Conservation (phyloP, 345 rosid genomes). For the Noccaea bulbosa region DNA sequence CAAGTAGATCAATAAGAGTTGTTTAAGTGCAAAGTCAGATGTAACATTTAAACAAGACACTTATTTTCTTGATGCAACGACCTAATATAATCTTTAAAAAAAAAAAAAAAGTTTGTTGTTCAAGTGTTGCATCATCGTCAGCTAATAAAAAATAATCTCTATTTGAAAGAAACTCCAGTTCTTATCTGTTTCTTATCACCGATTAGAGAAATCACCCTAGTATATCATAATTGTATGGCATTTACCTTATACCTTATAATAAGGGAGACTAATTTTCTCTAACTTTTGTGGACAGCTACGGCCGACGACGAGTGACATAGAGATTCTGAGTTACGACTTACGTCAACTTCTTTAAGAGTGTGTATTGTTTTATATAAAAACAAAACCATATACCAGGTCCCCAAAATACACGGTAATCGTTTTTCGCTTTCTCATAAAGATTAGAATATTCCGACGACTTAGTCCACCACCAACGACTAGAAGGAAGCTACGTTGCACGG, state of each 20-base stretch:
- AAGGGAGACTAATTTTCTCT: background rate
- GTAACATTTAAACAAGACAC: too few relatives aligned
- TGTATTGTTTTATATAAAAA: slow-evolving; percentile 13
- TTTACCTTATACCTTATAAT: background rate
- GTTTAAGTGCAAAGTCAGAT: too few relatives aligned
- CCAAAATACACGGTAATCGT: slow-evolving; percentile 24
- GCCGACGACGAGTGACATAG: slow-evolving; percentile 26
- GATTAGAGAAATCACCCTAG: background rate
- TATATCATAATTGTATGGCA: too few relatives aligned
- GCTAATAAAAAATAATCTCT: too few relatives aligned
- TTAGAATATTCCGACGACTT: slow-evolving; percentile 35
- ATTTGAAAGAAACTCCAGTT: too few relatives aligned
- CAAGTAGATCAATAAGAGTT: background rate
- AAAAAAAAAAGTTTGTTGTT: slow-evolving; percentile 1
- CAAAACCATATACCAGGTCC: slow-evolving; percentile 23
- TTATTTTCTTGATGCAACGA: too few relatives aligned
- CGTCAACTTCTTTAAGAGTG: slow-evolving; percentile 30
- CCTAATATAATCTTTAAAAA: background rate
- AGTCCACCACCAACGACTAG: slow-evolving; percentile 10
- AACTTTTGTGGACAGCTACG: slow-evolving; percentile 27
- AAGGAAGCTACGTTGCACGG: too few relatives aligned
- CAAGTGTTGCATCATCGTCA: slow-evolving; percentile 4
- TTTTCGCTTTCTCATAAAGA: background rate
- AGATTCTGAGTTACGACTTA: slow-evolving; percentile 34
- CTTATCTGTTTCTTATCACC: background rate